A percentile compares a stretch with the other conserved stretches of the same genome.
phyloP scores from a whole-genome alignment of 2,329 filamentous ascomycete species.

The Pyricularia grisea region DNA sequence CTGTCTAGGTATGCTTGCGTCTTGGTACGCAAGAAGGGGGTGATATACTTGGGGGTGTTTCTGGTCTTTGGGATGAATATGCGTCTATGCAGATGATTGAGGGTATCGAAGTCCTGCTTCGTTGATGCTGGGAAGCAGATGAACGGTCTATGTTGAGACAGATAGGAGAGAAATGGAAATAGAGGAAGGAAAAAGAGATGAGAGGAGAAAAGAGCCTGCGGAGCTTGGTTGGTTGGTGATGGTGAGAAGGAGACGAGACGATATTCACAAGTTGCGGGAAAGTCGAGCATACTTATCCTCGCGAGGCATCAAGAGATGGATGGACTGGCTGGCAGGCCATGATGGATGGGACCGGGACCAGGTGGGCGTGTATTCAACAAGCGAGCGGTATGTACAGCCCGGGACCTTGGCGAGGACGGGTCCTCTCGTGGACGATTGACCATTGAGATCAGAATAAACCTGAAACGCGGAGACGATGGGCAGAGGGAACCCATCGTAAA shows the following conservation, averaged over 20 bases:
- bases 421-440: slow-evolving; percentile 1
- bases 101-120: slow-evolving; percentile 2
- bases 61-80: not conserved
- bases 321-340: not conserved
- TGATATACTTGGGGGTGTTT: not conserved
- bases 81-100: not conserved
- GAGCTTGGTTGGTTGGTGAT: slow-evolving; percentile 16
- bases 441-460: slow-evolving; percentile 16
- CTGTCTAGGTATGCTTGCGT: not conserved
- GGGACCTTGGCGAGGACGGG: slow-evolving; percentile 10
- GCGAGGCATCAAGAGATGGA: slow-evolving; percentile 5
- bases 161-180: slow-evolving; percentile 7
- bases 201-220: slow-evolving; percentile 13
- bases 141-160: slow-evolving; percentile 1
- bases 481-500: slow-evolving; percentile 6
- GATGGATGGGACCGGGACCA: slow-evolving; percentile 12
- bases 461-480: slow-evolving; percentile 18
- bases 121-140: not conserved
- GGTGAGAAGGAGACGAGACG: slow-evolving; percentile 13
- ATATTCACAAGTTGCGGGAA: slow-evolving; percentile 8
- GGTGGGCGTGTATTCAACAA: slow-evolving; percentile 7
- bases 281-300: slow-evolving; percentile 18
- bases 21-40: not conserved
- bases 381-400: slow-evolving; percentile 7
- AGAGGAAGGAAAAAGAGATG: slow-evolving; percentile 12